Evolutionary conservation across 768 basidiomycete genomes (phyloP).

Genomic region (Podaxis sp.): DNA sequence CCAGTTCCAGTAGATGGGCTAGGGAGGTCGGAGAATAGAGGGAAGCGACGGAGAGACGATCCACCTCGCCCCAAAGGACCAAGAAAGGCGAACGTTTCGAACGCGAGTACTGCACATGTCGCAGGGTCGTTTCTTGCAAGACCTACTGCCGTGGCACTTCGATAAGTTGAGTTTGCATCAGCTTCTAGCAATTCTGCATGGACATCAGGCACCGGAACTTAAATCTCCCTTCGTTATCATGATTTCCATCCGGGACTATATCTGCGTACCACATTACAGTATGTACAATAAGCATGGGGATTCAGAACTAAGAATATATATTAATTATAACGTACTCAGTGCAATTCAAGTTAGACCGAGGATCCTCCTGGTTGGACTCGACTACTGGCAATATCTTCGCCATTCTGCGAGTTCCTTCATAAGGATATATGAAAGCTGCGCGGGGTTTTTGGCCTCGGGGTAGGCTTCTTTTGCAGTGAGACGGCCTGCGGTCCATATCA

Average conservation of each 20-base stretch:
- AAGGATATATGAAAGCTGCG: no score
- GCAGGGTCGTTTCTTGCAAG: not conserved
- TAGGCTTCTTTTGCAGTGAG: no score
- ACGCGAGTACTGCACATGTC: not conserved
- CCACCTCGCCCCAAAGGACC: slow-evolving; percentile 6
- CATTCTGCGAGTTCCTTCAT: not conserved
- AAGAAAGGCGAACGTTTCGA: slow-evolving; percentile 1
- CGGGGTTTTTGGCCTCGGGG: no score
- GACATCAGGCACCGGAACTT: not conserved
- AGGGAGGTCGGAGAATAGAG: not conserved
- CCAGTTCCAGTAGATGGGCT: not conserved
- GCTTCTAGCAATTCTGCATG: not conserved
- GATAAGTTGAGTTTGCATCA: not conserved
- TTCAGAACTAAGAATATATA: not conserved
- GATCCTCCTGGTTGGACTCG: no score
- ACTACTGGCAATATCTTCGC: not conserved
- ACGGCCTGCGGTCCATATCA: no score
- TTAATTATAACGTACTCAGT: not conserved
- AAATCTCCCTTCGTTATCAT: not conserved
- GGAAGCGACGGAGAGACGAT: not conserved
- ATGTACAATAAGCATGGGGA: not conserved
- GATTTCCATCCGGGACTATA: not conserved
- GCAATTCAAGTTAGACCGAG: not conserved
- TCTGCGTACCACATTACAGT: not conserved
- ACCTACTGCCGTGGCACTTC: not conserved